Conservation (phyloP, 192 early-diverging fungal species). For the Gonapodya prolifera region DNA sequence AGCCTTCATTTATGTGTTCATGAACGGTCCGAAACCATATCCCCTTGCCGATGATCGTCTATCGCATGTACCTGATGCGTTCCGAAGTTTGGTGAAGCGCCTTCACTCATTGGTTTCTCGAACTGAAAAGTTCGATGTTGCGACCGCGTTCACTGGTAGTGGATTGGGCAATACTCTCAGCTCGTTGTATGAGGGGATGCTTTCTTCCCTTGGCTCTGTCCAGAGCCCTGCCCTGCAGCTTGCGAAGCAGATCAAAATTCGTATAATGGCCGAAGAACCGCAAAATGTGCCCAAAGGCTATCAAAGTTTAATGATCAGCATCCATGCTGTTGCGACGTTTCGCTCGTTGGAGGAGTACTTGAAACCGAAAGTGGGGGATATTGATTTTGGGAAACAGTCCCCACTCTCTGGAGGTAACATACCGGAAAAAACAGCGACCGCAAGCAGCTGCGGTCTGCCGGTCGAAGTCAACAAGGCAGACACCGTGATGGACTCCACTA, state of each 20-base stretch:
- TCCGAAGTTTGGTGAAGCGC: constrained; percentile 40
- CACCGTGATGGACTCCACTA: no score
- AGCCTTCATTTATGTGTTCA: constrained; percentile 42
- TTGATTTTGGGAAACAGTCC: not conserved
- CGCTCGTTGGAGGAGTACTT: constrained; percentile 69
- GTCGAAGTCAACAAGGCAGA: no score
- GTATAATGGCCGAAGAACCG: constrained; percentile 32
- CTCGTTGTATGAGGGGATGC: not conserved
- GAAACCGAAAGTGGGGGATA: constrained; percentile 36
- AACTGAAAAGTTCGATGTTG: constrained; percentile 56
- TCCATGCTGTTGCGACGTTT: constrained; percentile 80
- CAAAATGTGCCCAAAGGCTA: constrained; percentile 31
- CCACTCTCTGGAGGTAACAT: no score
- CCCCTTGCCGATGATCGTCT: constrained; percentile 12
- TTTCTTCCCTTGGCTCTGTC: constrained; percentile 9
- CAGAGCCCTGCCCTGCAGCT: constrained; percentile 49
- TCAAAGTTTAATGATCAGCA: constrained; percentile 48
- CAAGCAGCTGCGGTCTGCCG: no score
- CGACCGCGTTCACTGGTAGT: constrained; percentile 15
- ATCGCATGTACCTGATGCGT: constrained; percentile 28
- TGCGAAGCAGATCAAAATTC: constrained; percentile 60
- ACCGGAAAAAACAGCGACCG: no score
- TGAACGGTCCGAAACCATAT: constrained; percentile 29
- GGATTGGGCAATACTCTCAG: not conserved
- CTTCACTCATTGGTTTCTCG: constrained; percentile 62